Percentiles rank a stretch among this genome's conserved stretches.
Evolutionary conservation across 225 moss, liverwort and hornwort species (phyloP).

Genomic region (Climacium dendroides): DNA sequence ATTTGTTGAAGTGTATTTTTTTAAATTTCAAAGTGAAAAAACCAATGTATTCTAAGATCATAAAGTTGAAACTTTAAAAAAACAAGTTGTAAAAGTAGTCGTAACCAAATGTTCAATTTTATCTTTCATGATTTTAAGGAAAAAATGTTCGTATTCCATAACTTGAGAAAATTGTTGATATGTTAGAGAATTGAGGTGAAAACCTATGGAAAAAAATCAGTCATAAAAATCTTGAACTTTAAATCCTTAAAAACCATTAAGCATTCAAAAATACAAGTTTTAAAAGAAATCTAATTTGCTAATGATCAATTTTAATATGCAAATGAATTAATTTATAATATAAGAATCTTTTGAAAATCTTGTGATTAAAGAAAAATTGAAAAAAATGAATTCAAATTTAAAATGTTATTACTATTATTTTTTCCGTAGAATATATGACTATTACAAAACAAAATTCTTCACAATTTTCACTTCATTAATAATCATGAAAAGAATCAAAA

Average conservation of each 20-base stretch:
- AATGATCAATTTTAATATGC: background rate
- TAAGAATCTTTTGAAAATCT: background rate
- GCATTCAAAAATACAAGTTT: fast-evolving
- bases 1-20: background rate
- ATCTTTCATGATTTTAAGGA: background rate
- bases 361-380: background rate
- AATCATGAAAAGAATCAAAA: background rate
- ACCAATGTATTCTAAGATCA: background rate
- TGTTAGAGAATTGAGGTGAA: background rate
- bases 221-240: background rate
- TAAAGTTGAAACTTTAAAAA: background rate
- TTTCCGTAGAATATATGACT: background rate
- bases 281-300: background rate
- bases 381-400: background rate
- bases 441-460: background rate
- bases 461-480: background rate
- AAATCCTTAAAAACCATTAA: background rate
- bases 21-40: background rate
- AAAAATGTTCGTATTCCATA: background rate
- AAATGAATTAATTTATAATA: background rate
- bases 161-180: background rate
- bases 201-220: background rate
- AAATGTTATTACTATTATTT: background rate
- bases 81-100: background rate
- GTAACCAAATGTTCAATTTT: background rate